Evolutionary conservation across 176 grass and related monocot genomes (phyloP), one percentile per base, ranked within the genome.

Genomic region (Cocos nucifera): DNA sequence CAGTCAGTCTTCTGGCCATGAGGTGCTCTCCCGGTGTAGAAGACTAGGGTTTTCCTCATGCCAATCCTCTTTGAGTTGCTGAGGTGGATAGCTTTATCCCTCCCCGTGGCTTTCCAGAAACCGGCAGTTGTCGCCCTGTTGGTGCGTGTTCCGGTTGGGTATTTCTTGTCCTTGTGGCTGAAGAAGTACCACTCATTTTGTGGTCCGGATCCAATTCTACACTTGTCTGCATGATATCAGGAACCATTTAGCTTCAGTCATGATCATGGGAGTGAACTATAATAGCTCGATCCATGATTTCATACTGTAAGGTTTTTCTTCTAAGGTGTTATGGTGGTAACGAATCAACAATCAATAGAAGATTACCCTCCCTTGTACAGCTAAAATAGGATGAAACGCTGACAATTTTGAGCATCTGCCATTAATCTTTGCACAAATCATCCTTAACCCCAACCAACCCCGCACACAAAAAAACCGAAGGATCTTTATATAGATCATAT

Each of bases 21-120:
- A 17, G 89, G 89, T 1, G 89, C 89, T 69, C 89, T 80, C 17
- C 89, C 89, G 19, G 76, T 88, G 81, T 95, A 95, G 78, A 95
- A 95, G 56, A 95, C 89, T 51, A 95, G 64, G 58, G 89, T 95
- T 78, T 95, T 95, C 54, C 89, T 79, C 65, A 88, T 73, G 17
- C 89, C 89, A 15, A 95, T 95, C 65, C 72, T 79, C 56, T 30
- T 70, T 5, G 65, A 74, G 55, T 65, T 69, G 35, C 51, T 65
- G 53, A 64, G 64, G 56, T 78, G 78, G 61, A 88, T 73, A 18
- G 49, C 79, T 50, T 91, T 91, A 72, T 91, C 87, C 6, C 87
- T 23, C 12, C 87, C 87, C 0, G 87, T 91, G 0, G 87, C 87
- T 69, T 91, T 91, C 87, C 87, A 91, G 51, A 91, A 91, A 4